These are phyloP conservation scores for Mycena haematopus DNA, from an alignment of 768 basidiomycete genomes.

Conservation along the genomic window DNA sequence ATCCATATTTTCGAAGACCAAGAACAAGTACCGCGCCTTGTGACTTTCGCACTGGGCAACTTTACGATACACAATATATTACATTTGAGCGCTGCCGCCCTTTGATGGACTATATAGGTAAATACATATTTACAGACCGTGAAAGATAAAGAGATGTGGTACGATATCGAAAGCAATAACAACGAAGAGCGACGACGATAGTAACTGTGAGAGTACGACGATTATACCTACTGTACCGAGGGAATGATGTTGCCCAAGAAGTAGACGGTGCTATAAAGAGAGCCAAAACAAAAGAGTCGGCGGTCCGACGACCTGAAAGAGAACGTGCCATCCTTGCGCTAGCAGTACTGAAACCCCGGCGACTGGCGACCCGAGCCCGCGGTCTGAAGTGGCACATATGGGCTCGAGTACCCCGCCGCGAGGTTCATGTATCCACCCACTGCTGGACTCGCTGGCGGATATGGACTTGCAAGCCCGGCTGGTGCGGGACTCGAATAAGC, in stretches of 20 bases:
- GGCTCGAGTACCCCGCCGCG: slow-evolving; percentile 3
- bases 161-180: slow-evolving; percentile 16
- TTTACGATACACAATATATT: background rate
- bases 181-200: slow-evolving; percentile 14
- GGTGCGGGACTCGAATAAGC: too few species aligned
- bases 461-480: too few species aligned
- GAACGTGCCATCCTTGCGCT: background rate
- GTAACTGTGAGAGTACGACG: background rate
- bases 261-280: background rate
- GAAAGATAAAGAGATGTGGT: slow-evolving; percentile 8
- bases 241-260: background rate
- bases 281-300: background rate
- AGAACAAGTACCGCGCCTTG: too few species aligned
- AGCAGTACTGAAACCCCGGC: too few species aligned
- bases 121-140: slow-evolving; percentile 1
- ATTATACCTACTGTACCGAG: background rate
- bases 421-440: too few species aligned
- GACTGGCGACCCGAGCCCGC: too few species aligned
- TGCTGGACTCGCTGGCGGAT: too few species aligned
- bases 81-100: slow-evolving; percentile 2
- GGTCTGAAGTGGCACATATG: slow-evolving; percentile 11
- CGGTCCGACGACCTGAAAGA: background rate
- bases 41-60: too few species aligned
- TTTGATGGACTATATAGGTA: slow-evolving; percentile 1
- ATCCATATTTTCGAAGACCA: too few species aligned